A percentile compares a stretch with the other conserved stretches of the same genome.
phyloP scores from a whole-genome alignment of 2,329 filamentous ascomycete genomes.

The Neoarthrinium moseri region DNA sequence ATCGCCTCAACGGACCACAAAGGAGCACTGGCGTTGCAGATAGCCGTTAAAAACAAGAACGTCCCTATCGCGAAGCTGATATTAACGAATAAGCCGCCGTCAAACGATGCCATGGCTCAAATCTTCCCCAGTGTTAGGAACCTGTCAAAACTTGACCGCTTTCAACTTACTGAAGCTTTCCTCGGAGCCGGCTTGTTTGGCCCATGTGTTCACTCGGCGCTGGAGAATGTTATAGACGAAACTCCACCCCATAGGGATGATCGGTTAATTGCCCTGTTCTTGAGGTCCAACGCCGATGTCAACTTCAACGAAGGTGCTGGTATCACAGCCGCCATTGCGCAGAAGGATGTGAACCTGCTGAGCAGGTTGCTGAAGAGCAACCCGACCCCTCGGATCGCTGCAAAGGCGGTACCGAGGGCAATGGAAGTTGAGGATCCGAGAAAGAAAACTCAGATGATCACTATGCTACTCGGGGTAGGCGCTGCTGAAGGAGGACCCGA shows the following conservation, averaged over 20 bases:
- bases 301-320: constrained; percentile 53
- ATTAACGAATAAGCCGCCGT: constrained; percentile 43
- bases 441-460: constrained; percentile 44
- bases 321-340: constrained; percentile 45
- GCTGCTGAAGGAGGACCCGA: constrained; percentile 40
- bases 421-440: constrained; percentile 43
- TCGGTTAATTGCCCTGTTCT: constrained; percentile 49
- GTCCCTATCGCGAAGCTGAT: constrained; percentile 43
- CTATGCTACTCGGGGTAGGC: constrained; percentile 44
- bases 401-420: constrained; percentile 45
- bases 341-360: constrained; percentile 46
- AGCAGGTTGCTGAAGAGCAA: constrained; percentile 42
- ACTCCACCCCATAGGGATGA: constrained; percentile 46
- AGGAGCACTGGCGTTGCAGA: constrained; percentile 48
- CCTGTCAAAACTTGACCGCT: constrained; percentile 41
- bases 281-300: constrained; percentile 51
- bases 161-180: constrained; percentile 49
- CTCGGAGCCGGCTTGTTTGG: constrained; percentile 47
- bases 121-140: constrained; percentile 48
- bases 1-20: constrained; percentile 53
- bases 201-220: constrained; percentile 43
- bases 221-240: constrained; percentile 53
- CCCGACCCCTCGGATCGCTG: constrained; percentile 44
- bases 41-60: constrained; percentile 46
- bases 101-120: constrained; percentile 42